A percentile compares a stretch with the other conserved stretches of the same genome.
These are phyloP conservation scores for Bipolaris cookei DNA, from an alignment of 2,329 filamentous ascomycete genomes.

Conservation along the genomic window DNA sequence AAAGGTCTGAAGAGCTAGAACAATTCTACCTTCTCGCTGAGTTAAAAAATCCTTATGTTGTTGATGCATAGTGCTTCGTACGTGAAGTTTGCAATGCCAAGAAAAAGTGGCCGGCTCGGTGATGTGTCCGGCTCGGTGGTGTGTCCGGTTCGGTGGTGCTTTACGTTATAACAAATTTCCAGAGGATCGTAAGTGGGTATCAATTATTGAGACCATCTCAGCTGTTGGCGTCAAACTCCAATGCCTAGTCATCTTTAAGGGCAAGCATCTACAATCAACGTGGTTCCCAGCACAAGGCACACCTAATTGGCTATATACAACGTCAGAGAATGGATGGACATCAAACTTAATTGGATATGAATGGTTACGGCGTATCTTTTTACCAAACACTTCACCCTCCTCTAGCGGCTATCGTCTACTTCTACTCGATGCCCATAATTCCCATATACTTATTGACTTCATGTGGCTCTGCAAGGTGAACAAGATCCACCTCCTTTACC, in stretches of 20 bases:
- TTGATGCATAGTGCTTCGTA: too few relatives aligned
- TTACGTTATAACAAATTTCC: slow-evolving; percentile 21
- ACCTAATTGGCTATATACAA: slow-evolving; percentile 20
- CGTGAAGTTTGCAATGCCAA: too few relatives aligned
- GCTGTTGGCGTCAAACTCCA: too few relatives aligned
- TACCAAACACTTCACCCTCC: too few relatives aligned
- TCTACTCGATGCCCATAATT: slow-evolving; percentile 17
- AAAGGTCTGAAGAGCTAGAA: too few relatives aligned
- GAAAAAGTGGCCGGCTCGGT: too few relatives aligned
- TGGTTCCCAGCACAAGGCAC: slow-evolving; percentile 17
- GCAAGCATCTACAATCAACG: slow-evolving; percentile 19
- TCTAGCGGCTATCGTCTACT: slow-evolving; percentile 5
- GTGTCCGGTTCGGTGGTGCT: too few relatives aligned
- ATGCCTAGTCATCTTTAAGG: slow-evolving; percentile 25
- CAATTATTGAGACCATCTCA: slow-evolving; percentile 20
- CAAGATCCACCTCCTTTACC: slow-evolving; percentile 11
- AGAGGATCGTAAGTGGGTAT: slow-evolving; percentile 29
- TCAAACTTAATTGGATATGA: slow-evolving; percentile 17
- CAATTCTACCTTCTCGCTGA: too few relatives aligned
- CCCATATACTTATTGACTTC: slow-evolving; percentile 14
- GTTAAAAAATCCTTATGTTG: too few relatives aligned
- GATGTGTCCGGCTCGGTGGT: too few relatives aligned
- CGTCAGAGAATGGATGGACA: slow-evolving; percentile 21
- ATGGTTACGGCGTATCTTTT: too few relatives aligned
- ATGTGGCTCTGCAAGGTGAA: background rate